Conservation (phyloP, 345 rosid genomes). For the Linum tenue region DNA sequence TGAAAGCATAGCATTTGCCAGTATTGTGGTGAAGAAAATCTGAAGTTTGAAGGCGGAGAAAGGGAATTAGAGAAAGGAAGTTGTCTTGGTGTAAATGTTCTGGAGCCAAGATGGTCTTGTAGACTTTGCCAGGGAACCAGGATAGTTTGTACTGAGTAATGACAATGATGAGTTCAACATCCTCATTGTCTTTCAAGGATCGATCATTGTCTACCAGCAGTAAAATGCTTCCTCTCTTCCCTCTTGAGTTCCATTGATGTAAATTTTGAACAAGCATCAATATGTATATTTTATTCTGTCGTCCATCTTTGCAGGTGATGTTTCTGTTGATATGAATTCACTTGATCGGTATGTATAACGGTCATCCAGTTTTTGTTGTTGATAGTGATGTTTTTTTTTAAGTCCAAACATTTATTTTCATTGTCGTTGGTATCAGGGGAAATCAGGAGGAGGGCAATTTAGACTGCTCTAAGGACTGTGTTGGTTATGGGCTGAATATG, state of each 20-base stretch:
- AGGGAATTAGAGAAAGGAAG: slow-evolving; percentile 23
- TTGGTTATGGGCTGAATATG: slow-evolving; percentile 21
- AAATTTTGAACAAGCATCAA: neutral
- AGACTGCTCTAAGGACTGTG: slow-evolving; percentile 28
- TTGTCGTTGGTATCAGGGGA: slow-evolving; percentile 29
- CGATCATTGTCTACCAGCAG: slow-evolving; percentile 60
- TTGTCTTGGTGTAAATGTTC: slow-evolving; percentile 24
- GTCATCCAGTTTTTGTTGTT: slow-evolving; percentile 3
- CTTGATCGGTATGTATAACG: slow-evolving; percentile 34
- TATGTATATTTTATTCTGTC: slow-evolving; percentile 4
- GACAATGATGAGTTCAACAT: slow-evolving; percentile 49
- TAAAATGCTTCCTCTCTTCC: slow-evolving; percentile 20
- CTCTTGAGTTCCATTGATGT: slow-evolving; percentile 2
- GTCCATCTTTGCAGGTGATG: slow-evolving; percentile 44
- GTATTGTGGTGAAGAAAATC: slow-evolving; percentile 32
- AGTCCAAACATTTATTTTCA: slow-evolving; percentile 1
- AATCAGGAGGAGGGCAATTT: slow-evolving; percentile 40
- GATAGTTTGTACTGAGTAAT: slow-evolving; percentile 23
- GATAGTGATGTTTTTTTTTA: slow-evolving; percentile 4
- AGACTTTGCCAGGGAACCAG: slow-evolving; percentile 37
- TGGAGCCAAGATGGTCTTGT: slow-evolving; percentile 27
- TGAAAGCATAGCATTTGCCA: slow-evolving; percentile 22
- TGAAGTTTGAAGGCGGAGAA: slow-evolving; percentile 22
- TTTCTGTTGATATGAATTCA: slow-evolving; percentile 57
- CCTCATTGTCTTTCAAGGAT: slow-evolving; percentile 52